phyloP scores from a whole-genome alignment of 2,329 filamentous ascomycete species.

The Sodiomyces alkalinus region DNA sequence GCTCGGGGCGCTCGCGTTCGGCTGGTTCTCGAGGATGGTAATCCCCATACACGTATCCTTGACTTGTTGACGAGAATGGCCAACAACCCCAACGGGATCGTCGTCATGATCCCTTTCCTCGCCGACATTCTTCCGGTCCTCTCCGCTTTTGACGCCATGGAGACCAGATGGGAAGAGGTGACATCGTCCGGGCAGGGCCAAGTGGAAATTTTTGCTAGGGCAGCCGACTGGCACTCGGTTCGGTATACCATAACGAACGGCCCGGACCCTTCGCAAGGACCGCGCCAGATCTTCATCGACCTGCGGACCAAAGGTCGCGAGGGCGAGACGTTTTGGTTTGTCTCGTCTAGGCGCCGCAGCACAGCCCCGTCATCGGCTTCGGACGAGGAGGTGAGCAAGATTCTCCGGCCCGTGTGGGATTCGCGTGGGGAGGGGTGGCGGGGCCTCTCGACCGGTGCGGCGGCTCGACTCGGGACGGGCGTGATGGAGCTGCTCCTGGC shows the following conservation, averaged over 20 bases:
- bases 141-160: conserved; percentile 42
- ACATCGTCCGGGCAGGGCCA: conserved; percentile 26
- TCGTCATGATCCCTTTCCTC: conserved; percentile 36
- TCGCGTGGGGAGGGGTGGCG: conserved; percentile 27
- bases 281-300: conserved; percentile 30
- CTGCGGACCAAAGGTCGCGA: conserved; percentile 33
- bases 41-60: conserved; percentile 51
- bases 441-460: conserved; percentile 31
- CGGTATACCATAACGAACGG: conserved; percentile 29
- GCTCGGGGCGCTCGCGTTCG: conserved; percentile 7
- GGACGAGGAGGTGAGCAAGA: conserved; percentile 20
- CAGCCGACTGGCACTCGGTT: conserved; percentile 42
- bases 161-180: conserved; percentile 33
- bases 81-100: conserved; percentile 38
- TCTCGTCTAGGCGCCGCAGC: conserved; percentile 20
- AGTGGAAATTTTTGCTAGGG: conserved; percentile 35
- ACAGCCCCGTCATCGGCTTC: conserved; percentile 7
- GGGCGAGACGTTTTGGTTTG: conserved; percentile 35
- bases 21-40: conserved; percentile 35
- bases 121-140: conserved; percentile 50
- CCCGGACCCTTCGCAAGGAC: too few species aligned
- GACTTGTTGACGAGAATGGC: conserved; percentile 43
- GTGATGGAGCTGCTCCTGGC: conserved; percentile 31
- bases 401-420: conserved; percentile 30
- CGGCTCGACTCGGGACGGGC: conserved; percentile 21